Conservation (phyloP, 306 rosid genomes). For the Trifolium repens region DNA sequence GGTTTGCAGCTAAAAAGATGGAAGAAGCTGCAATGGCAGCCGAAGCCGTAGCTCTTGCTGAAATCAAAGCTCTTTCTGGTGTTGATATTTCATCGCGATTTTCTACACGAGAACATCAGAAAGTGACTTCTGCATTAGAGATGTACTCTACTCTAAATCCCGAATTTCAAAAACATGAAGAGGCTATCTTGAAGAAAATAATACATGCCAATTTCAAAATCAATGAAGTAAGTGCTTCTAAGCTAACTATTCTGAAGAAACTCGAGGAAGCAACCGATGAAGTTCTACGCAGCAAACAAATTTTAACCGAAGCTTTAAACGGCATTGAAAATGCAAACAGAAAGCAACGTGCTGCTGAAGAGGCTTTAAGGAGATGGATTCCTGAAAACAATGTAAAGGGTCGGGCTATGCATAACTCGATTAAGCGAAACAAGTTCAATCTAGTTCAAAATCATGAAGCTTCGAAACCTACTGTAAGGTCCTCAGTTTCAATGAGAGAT, state of each 20-base stretch:
- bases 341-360: slow-evolving; percentile 77
- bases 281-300: slow-evolving; percentile 68
- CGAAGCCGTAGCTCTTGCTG: slow-evolving; percentile 93
- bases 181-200: slow-evolving; percentile 56
- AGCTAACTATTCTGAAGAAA: slow-evolving; percentile 58
- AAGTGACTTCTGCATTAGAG: slow-evolving; percentile 20
- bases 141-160: neutral
- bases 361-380: slow-evolving; percentile 72
- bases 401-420: slow-evolving; percentile 43
- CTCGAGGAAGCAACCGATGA: slow-evolving; percentile 86
- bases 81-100: slow-evolving; percentile 49
- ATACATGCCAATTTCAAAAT: slow-evolving; percentile 58
- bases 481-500: slow-evolving; percentile 86
- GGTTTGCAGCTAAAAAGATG: slow-evolving; percentile 95
- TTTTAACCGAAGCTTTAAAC: slow-evolving; percentile 77
- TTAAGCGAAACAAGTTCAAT: slow-evolving; percentile 48
- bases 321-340: slow-evolving; percentile 74
- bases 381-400: slow-evolving; percentile 58
- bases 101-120: slow-evolving; percentile 63
- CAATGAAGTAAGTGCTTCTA: slow-evolving; percentile 63
- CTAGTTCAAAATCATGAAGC: slow-evolving; percentile 47
- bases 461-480: slow-evolving; percentile 57
- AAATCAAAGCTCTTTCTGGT: slow-evolving; percentile 68
- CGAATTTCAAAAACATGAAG: slow-evolving; percentile 53
- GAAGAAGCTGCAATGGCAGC: slow-evolving; percentile 97